A percentile compares a stretch with the other conserved stretches of the same genome.
Conservation (phyloP, 306 rosid genomes). For the Sesbania bispinosa region DNA sequence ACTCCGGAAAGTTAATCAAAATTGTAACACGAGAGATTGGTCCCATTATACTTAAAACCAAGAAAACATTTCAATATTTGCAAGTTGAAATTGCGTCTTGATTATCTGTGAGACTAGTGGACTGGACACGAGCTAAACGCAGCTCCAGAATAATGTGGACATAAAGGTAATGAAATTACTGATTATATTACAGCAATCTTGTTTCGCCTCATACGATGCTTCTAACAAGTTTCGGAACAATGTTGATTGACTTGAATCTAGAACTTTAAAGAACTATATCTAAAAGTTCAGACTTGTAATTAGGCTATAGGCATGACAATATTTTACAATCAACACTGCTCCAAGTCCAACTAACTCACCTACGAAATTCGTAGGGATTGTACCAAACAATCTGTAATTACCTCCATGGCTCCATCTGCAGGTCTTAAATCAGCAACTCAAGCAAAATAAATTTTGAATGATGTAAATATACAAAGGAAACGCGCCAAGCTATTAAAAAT, state of each 20-base stretch:
- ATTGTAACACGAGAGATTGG: no score
- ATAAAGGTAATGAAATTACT: no score
- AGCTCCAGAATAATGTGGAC: no score
- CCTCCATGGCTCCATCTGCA: conserved; percentile 1
- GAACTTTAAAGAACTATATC: background rate
- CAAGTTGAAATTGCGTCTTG: no score
- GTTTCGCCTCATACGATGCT: background rate
- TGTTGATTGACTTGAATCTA: background rate
- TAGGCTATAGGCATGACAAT: background rate
- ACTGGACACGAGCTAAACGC: no score
- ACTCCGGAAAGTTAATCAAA: no score
- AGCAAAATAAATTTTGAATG: conserved; percentile 38
- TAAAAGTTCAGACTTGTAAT: background rate
- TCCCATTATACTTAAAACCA: no score
- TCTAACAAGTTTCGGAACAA: background rate
- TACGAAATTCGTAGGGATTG: background rate
- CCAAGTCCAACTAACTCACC: background rate
- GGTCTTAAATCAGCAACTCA: conserved; percentile 35
- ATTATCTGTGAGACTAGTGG: no score
- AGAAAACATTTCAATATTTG: no score
- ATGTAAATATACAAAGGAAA: conserved; percentile 47
- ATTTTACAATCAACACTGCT: conserved; percentile 4
- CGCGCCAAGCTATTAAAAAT: conserved; percentile 46
- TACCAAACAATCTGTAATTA: background rate
- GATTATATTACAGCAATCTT: no score